Percentiles rank a stretch among this genome's conserved stretches.
Conservation (phyloP, 805 yeast species). For the Yamadazyma takamatsuzukensis region DNA sequence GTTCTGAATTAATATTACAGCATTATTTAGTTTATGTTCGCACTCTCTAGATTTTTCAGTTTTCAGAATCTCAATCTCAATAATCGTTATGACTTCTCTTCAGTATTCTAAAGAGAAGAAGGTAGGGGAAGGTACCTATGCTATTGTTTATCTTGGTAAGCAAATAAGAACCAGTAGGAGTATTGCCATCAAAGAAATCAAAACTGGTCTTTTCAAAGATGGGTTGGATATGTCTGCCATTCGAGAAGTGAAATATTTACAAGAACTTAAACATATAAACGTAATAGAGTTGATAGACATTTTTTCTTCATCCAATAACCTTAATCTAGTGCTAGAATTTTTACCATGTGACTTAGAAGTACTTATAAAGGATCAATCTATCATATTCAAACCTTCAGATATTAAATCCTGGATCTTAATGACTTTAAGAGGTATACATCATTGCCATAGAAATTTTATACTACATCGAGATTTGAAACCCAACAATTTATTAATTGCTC, state of each 20-base stretch:
- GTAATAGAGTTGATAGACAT: constrained; percentile 89
- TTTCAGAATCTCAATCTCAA: neutral
- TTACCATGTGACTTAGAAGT: constrained; percentile 85
- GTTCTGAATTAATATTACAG: constrained; percentile 10
- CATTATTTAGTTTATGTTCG: neutral
- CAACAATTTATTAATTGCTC: constrained; percentile 80
- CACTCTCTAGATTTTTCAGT: constrained; percentile 1
- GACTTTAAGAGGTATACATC: constrained; percentile 93
- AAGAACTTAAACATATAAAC: constrained; percentile 67
- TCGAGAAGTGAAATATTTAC: constrained; percentile 85
- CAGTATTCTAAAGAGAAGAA: constrained; percentile 59
- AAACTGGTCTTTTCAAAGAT: constrained; percentile 89
- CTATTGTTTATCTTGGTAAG: constrained; percentile 86
- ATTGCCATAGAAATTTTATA: constrained; percentile 88
- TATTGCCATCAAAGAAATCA: constrained; percentile 94
- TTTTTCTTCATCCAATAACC: constrained; percentile 58
- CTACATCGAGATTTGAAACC: constrained; percentile 94
- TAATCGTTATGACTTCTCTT: constrained; percentile 1
- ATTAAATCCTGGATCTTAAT: constrained; percentile 91
- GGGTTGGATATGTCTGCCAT: constrained; percentile 97
- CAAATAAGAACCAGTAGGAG: constrained; percentile 51
- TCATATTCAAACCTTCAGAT: constrained; percentile 80
- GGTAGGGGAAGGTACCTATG: constrained; percentile 99
- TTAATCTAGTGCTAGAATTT: constrained; percentile 89
- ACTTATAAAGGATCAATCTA: constrained; percentile 72